Conservation (phyloP, 2,329 filamentous ascomycete species). For the Ophiocordyceps camponoti-floridani region DNA sequence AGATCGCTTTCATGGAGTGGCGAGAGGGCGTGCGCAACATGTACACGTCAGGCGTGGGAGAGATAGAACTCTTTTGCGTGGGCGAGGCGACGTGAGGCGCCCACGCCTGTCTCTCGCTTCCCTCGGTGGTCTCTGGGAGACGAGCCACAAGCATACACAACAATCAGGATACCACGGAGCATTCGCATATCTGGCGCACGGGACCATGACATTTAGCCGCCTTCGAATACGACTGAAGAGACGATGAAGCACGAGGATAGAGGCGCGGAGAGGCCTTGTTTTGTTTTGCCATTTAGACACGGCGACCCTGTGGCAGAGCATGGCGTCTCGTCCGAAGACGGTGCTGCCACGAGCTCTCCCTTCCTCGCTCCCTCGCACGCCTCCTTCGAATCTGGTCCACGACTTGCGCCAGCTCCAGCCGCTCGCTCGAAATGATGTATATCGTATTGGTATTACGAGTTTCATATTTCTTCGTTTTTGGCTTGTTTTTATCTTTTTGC, state of each 20-base stretch:
- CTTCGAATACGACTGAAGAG: slow-evolving; percentile 5
- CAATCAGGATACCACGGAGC: slow-evolving; percentile 3
- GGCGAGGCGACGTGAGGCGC: slow-evolving; percentile 21
- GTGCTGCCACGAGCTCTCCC: not conserved
- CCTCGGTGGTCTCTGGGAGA: not conserved
- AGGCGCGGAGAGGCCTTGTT: slow-evolving; percentile 6
- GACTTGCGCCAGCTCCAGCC: slow-evolving; percentile 1
- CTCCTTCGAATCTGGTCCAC: not conserved
- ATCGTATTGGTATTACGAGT: not conserved
- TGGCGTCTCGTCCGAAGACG: not conserved
- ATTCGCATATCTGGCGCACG: slow-evolving; percentile 15
- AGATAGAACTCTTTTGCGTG: slow-evolving; percentile 76
- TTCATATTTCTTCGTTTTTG: not conserved
- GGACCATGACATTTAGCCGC: slow-evolving; percentile 8
- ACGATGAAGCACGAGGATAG: slow-evolving; percentile 5
- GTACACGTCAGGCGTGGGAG: slow-evolving; percentile 55
- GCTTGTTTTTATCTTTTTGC: slow-evolving; percentile 2
- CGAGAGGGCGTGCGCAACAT: slow-evolving; percentile 45
- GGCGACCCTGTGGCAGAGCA: not conserved
- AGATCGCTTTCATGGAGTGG: slow-evolving; percentile 91
- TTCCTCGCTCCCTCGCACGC: not conserved
- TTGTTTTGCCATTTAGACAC: slow-evolving; percentile 1
- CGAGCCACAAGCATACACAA: not conserved
- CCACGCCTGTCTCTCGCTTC: not conserved
- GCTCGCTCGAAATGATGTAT: not conserved